These are phyloP conservation scores for Botrytis byssoidea DNA, from an alignment of 2,329 filamentous ascomycete genomes.

Conservation along the genomic window DNA sequence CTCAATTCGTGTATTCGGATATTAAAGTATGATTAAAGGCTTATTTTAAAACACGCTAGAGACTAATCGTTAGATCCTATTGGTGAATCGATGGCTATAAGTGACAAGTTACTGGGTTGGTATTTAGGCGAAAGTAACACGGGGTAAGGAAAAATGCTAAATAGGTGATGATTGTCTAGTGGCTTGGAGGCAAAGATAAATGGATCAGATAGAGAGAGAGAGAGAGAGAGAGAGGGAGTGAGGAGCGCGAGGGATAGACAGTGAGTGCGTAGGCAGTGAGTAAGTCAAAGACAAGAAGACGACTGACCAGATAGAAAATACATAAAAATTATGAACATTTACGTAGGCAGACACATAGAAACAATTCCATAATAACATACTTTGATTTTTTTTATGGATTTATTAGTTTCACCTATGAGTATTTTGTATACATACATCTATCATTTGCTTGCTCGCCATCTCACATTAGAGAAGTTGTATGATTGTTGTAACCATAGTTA, in stretches of 20 bases:
- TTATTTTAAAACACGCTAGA: constrained; percentile 14
- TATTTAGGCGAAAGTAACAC: constrained; percentile 11
- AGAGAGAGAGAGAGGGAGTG: background rate
- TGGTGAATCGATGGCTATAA: constrained; percentile 6
- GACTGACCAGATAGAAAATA: background rate
- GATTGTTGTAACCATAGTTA: background rate
- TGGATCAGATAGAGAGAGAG: background rate
- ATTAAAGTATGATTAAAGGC: constrained; percentile 4
- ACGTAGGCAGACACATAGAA: background rate
- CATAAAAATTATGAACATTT: background rate
- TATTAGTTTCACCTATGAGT: background rate
- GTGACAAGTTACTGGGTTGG: constrained; percentile 2
- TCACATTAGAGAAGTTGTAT: background rate
- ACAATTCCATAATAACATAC: background rate
- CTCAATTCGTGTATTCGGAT: background rate
- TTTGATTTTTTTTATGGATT: background rate
- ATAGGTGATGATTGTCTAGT: constrained; percentile 9
- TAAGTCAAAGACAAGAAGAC: background rate
- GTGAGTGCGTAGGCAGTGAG: background rate
- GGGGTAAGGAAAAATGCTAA: constrained; percentile 6
- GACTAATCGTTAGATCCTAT: background rate
- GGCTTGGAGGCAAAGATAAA: background rate
- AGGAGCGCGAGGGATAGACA: background rate
- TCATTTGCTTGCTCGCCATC: background rate
- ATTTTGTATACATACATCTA: background rate